Percentiles rank a stretch among this genome's conserved stretches.
These are phyloP conservation scores for Pythium rhizo-oryzae DNA, from an alignment of 352 stramenopile species.

Conservation along the genomic window DNA sequence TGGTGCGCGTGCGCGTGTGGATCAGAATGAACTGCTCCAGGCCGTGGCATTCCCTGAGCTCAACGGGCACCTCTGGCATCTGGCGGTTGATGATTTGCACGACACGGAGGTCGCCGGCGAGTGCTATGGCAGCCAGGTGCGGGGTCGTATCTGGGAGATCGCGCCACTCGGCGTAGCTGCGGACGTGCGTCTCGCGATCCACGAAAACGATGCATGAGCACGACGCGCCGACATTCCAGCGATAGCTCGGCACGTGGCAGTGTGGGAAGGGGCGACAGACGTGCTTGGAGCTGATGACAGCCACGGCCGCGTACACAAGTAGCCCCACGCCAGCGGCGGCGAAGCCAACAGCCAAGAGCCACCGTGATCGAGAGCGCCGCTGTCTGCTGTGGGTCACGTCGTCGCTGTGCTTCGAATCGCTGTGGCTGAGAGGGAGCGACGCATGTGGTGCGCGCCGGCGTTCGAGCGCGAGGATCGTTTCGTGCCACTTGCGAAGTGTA, in stretches of 20 bases:
- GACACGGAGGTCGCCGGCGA: constrained; percentile 15
- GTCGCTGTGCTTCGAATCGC: too few relatives aligned
- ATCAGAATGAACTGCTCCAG: neutral
- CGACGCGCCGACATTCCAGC: constrained; percentile 24
- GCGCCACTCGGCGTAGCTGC: neutral
- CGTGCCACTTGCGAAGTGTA: constrained; percentile 45
- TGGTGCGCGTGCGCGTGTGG: neutral
- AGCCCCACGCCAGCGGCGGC: constrained; percentile 9
- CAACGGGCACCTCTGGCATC: neutral
- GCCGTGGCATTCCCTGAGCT: neutral
- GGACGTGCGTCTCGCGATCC: neutral
- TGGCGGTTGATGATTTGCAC: neutral
- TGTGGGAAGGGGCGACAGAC: constrained; percentile 8
- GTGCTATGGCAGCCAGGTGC: constrained; percentile 18
- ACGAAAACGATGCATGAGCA: constrained; percentile 21
- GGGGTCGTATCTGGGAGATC: constrained; percentile 16
- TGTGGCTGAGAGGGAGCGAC: too few relatives aligned
- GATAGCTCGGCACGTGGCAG: constrained; percentile 30
- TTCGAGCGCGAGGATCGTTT: neutral
- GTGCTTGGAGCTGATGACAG: constrained; percentile 1
- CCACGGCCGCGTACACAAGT: constrained; percentile 22
- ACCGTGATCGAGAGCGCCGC: neutral
- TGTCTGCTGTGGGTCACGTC: neutral
- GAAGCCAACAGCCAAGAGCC: neutral
- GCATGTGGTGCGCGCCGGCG: too few relatives aligned